Base-by-base conservation (phyloP, 352 stramenopile species). In the Peronospora farinosa region DNA sequence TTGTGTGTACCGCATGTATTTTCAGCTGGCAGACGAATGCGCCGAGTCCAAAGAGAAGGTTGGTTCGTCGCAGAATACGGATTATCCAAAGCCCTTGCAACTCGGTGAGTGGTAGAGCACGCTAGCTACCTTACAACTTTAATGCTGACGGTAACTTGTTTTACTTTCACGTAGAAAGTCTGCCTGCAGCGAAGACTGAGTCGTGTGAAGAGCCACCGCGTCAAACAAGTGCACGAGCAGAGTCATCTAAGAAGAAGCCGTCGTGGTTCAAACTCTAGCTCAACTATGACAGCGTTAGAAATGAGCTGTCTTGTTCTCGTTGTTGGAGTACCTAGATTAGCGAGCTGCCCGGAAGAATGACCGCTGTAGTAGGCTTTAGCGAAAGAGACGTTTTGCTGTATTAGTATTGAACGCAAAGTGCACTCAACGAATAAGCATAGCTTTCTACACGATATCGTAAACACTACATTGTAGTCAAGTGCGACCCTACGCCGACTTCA, bases 221-320 rank as follows among this genome's bases (percentile, higher is more conserved):
- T 11, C 42, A 61, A 40, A 8, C 31, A 7, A 36, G 49, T 44
- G 47, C 51, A 25, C 49, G 52, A 36, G 47, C 40, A 27, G 81
- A 81, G 44, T 60, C 55, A 7, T 54, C 55, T 1, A 91, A 88
- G 53, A 88, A 87, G 36, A 88, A 87, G 36, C 79, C 79, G 1
- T 74, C 71, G 28, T 91, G 79, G 79, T 51, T 91, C 23, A 91
- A 91, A 54, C 61, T 88, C 5, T 88, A 70, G 44, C 17, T 1
- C 7, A 32, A 7, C 12, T 32, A 32, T 32, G 23, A 27, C 23
- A 27, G 23, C 23, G 6, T 5, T 5, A 27, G 44, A 10, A 40
- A 41, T 11, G 40, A 45, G 37, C 32, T 15, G 19, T 39, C 8
- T 33, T 33, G 28, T 33, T 16, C 15, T 23, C 36, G 12, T 28